phyloP scores from a whole-genome alignment of 805 yeast species.

The Sugiyamaella smithiae region DNA sequence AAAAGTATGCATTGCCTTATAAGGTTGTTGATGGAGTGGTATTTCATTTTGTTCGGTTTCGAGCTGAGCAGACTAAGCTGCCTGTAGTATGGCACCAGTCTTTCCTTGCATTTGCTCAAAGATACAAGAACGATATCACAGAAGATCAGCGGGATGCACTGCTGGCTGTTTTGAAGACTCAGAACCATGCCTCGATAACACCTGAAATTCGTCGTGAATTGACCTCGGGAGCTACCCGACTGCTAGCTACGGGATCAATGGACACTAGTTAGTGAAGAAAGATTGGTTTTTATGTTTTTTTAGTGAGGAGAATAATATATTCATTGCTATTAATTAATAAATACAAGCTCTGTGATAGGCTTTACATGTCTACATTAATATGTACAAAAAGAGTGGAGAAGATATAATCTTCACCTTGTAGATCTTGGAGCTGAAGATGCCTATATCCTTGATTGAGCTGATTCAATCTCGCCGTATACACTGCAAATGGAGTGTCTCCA shows the following conservation, averaged over 20 bases:
- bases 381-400: conserved; percentile 54
- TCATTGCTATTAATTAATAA: not conserved
- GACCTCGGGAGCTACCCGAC: conserved; percentile 61
- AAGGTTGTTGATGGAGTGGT: conserved; percentile 94
- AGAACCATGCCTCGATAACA: conserved; percentile 84
- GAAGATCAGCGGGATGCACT: conserved; percentile 96
- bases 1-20: conserved; percentile 94
- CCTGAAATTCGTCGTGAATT: conserved; percentile 94
- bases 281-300: not conserved
- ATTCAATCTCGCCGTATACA: conserved; percentile 56
- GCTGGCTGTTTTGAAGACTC: conserved; percentile 84
- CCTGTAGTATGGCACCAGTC: conserved; percentile 99
- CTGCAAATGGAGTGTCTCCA: conserved; percentile 47
- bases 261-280: conserved; percentile 14
- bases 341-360: not conserved
- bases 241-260: conserved; percentile 19
- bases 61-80: conserved; percentile 48
- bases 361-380: too few relatives aligned
- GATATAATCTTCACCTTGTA: conserved; percentile 73
- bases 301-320: too few relatives aligned
- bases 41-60: conserved; percentile 88
- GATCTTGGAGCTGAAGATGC: conserved; percentile 72
- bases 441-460: conserved; percentile 76
- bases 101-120: conserved; percentile 87
- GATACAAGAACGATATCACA: conserved; percentile 97